Conservation (phyloP, 2,329 filamentous ascomycete genomes). For the Fusarium euwallaceae region DNA sequence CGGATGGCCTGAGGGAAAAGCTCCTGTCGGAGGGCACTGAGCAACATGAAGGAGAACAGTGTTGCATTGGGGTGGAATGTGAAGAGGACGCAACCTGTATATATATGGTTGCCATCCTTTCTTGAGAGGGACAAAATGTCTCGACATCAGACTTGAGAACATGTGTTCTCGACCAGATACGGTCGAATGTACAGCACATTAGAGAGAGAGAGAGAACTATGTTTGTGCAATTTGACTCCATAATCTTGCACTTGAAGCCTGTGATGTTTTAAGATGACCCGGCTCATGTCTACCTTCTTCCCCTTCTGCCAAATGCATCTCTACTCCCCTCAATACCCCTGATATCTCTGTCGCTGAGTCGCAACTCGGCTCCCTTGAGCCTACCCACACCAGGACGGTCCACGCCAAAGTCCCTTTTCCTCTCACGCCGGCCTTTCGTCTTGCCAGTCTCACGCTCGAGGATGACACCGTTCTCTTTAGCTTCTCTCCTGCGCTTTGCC, state of each 20-base stretch:
- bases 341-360: constrained; percentile 83
- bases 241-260: neutral
- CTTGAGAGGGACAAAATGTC: constrained; percentile 21
- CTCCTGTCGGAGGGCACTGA: constrained; percentile 11
- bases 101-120: constrained; percentile 48
- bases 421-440: constrained; percentile 56
- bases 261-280: neutral
- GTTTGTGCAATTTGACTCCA: constrained; percentile 4
- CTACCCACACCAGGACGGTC: constrained; percentile 84
- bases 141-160: constrained; percentile 31
- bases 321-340: constrained; percentile 73
- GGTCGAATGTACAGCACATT: constrained; percentile 27
- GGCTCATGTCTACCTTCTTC: constrained; percentile 36
- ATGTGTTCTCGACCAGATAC: constrained; percentile 22
- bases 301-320: constrained; percentile 57
- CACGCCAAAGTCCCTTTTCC: constrained; percentile 70
- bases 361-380: constrained; percentile 83
- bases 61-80: constrained; percentile 16
- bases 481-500: constrained; percentile 79
- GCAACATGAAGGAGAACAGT: constrained; percentile 33
- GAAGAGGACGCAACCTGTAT: constrained; percentile 47
- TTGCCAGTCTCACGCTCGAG: constrained; percentile 72
- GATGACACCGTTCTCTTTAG: constrained; percentile 90
- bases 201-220: constrained; percentile 35
- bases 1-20: constrained; percentile 24